Percentiles rank a stretch among this genome's conserved stretches.
Conservation (phyloP, 2,329 filamentous ascomycete genomes). For the Venturia nashicola region DNA sequence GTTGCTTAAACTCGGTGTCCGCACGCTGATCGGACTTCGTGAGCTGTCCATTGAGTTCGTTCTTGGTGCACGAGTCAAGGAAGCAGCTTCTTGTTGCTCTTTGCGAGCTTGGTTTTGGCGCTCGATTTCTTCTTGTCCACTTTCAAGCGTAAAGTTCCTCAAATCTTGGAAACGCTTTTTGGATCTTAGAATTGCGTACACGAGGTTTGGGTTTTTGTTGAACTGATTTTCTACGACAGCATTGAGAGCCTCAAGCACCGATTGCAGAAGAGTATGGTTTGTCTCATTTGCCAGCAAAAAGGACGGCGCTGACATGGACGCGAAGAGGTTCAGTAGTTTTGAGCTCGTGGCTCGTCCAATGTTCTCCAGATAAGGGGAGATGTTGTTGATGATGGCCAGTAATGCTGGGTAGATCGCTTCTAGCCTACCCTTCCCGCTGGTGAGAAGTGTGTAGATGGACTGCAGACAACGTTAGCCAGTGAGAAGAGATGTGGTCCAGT, state of each 20-base stretch:
- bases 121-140: constrained; percentile 83
- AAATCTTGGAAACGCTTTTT: constrained; percentile 75
- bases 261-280: constrained; percentile 71
- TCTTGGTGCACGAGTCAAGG: constrained; percentile 23
- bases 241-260: constrained; percentile 79
- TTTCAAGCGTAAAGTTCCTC: constrained; percentile 80
- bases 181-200: constrained; percentile 68
- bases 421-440: constrained; percentile 77
- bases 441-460: constrained; percentile 88
- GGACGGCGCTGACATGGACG: constrained; percentile 83
- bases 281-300: constrained; percentile 87
- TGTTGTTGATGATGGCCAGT: constrained; percentile 85
- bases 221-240: constrained; percentile 84
- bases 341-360: constrained; percentile 63
- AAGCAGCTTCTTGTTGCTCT: constrained; percentile 35
- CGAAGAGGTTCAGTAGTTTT: constrained; percentile 77
- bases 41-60: constrained; percentile 57
- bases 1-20: constrained; percentile 46
- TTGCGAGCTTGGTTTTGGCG: constrained; percentile 60
- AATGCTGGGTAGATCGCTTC: constrained; percentile 87
- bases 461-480: constrained; percentile 23
- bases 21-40: constrained; percentile 48
- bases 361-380: constrained; percentile 71
- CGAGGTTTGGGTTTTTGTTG: constrained; percentile 65
- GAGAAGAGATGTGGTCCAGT: background rate